Evolutionary conservation across 2,329 filamentous ascomycete species (phyloP), one percentile per base, ranked within the genome.

Genomic region (Scorias spongiosa): DNA sequence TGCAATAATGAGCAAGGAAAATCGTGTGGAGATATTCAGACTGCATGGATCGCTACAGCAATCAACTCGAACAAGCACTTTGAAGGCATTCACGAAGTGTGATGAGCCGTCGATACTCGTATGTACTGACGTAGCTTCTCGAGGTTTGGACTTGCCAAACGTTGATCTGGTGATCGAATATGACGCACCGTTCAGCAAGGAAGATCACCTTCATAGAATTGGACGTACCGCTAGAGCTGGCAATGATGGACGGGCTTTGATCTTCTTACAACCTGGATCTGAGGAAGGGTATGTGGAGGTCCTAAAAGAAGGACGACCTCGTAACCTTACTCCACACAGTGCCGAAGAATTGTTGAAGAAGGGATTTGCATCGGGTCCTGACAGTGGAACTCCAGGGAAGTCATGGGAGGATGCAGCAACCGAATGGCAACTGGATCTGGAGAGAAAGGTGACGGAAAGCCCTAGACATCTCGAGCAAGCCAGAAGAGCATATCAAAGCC

Each of bases 161-260:
- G 85, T 98, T 42, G 91, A 98, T 60, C 72, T 95, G 15, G 87
- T 98, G 41, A 76, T 98, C 45, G 91, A 98, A 62, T 96, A 94
- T 59, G 91, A 98, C 58, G 88, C 91, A 0, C 85, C 91, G 2
- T 96, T 96, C 64, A 86, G 83, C 58, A 80, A 86, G 18, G 84
- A 88, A 48, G 91, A 98, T 61, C 91, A 98, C 61, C 74, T 95
- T 7, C 91, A 98, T 66, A 81, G 91, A 44, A 85, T 96, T 44
- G 91, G 91, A 44, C 83, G 91, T 61, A 98, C 91, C 10, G 91
- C 91, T 2, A 84, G 91, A 70, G 85, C 93, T 1, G 91, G 91
- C 12, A 81, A 84, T 5, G 76, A 89, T 10, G 91, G 91, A 26
- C 80, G 88, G 44, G 87, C 91, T 0, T 73, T 84, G 10, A 78